A percentile compares a stretch with the other conserved stretches of the same genome.
phyloP scores from a whole-genome alignment of 2,329 filamentous ascomycete species.

The Myriosclerotinia duriaeana region DNA sequence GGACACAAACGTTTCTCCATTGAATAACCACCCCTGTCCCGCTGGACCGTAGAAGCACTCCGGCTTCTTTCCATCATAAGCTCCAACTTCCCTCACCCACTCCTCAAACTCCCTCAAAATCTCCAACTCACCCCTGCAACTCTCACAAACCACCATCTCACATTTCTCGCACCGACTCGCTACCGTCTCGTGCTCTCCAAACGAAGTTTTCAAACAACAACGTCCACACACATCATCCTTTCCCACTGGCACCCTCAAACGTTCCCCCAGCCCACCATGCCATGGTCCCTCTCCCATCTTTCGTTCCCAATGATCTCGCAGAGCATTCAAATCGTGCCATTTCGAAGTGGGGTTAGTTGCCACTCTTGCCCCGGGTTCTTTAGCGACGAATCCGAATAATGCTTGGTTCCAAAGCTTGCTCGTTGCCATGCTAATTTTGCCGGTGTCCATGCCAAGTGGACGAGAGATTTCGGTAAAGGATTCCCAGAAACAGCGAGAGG shows the following conservation, averaged over 20 bases:
- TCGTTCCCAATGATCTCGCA: neutral
- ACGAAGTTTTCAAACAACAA: constrained; percentile 3
- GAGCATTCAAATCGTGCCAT: neutral
- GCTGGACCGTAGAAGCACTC: neutral
- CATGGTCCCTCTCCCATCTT: neutral
- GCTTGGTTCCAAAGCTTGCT: constrained; percentile 1
- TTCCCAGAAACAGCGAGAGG: neutral
- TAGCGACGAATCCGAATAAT: neutral
- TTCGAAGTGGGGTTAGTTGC: neutral
- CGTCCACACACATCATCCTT: neutral
- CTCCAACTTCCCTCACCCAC: neutral
- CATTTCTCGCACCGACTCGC: neutral
- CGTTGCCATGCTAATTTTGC: neutral
- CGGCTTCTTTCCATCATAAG: neutral
- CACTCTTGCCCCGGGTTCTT: neutral
- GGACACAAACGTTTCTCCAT: neutral
- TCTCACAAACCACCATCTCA: constrained; percentile 14
- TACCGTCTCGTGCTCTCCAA: neutral
- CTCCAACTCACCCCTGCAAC: neutral
- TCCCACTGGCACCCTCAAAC: neutral
- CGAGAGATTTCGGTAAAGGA: constrained; percentile 2
- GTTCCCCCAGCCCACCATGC: neutral
- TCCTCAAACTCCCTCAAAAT: neutral
- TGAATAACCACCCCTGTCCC: neutral
- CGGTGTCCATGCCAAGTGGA: neutral